These are phyloP conservation scores for Colletotrichum lentis DNA, from an alignment of 2,329 filamentous ascomycete genomes.

Conservation along the genomic window DNA sequence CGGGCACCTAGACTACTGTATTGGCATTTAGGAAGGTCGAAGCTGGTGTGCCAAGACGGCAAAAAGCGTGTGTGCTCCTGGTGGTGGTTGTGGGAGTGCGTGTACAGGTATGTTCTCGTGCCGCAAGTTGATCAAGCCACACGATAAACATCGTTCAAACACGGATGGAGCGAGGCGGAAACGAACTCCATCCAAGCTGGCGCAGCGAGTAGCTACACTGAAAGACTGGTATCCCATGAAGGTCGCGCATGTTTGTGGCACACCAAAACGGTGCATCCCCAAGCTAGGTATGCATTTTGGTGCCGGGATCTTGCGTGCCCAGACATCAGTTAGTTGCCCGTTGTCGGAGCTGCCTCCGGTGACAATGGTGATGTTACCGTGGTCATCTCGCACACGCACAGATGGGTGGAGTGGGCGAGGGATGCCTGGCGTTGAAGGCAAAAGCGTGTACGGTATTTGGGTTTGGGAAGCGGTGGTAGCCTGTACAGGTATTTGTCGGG, in stretches of 20 bases:
- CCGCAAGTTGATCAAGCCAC: not conserved
- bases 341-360: slow-evolving; percentile 12
- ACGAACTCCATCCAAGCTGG: slow-evolving; percentile 16
- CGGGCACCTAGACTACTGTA: not conserved
- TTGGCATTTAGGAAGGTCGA: slow-evolving; percentile 26
- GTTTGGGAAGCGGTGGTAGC: too few relatives aligned
- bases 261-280: not conserved
- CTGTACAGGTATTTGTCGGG: too few relatives aligned
- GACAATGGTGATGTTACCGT: not conserved
- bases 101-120: not conserved
- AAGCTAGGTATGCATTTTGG: slow-evolving; percentile 9
- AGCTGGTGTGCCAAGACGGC: slow-evolving; percentile 25
- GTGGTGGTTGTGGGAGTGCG: not conserved
- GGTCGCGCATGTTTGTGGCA: not conserved
- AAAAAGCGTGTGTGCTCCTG: slow-evolving; percentile 1
- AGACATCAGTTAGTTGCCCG: not conserved
- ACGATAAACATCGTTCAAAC: not conserved
- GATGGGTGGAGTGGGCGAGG: not conserved
- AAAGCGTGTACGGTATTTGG: too few relatives aligned
- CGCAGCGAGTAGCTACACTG: not conserved
- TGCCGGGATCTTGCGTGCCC: not conserved
- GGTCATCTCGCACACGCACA: not conserved
- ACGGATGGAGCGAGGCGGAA: slow-evolving; percentile 22
- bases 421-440: not conserved
- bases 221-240: not conserved